Base-by-base conservation (phyloP, 2,329 filamentous ascomycete genomes). In the Fusarium sp. region DNA sequence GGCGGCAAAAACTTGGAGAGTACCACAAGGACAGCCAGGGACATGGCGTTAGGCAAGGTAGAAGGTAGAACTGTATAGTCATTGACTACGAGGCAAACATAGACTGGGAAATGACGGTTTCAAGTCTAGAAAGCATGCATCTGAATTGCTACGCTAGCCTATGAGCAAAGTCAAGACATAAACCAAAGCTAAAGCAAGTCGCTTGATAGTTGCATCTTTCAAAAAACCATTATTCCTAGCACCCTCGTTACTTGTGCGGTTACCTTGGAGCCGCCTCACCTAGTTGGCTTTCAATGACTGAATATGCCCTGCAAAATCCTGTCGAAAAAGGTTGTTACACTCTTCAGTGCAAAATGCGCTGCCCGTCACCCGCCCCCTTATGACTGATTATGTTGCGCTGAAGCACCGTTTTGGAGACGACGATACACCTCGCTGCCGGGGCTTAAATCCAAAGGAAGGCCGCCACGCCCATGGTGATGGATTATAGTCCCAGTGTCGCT, bases 381-480 rank as follows among this genome's bases (percentile, higher is more conserved):
- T 29, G 48, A 27, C 20, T 58, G 31, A 2, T 10, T 8, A 16
- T 13, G n/a, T 35, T n/a, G 14, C 35, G 27, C 35, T 37, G 41
- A 41, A 57, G 22, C 9, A 59, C 20, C n/a, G 64, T 54, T 20
- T 37, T 20, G 16, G 18, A n/a, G 48, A 41, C 20, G 35, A 35
- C n/a, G 43, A 14, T n/a, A 9, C 11, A n/a, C 22, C 14, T 33
- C 24, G 22, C 35, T 20, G 20, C 52, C 16, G 18, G 60, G 27
- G n/a, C 52, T 50, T 69, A 48, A 3, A 65, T 64, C 41, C 20
- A 27, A 14, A 52, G n/a, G 7, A 59, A 69, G 56, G n/a, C 31
- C 48, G 54, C 59, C 8, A 62, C 37, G 14, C 20, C 52, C 14
- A 52, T 39, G 18, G 6, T n/a, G 33, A 45, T 62, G 43, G 22